Base-by-base conservation (phyloP, 2,329 filamentous ascomycete species). In the Colletotrichum truncatum region DNA sequence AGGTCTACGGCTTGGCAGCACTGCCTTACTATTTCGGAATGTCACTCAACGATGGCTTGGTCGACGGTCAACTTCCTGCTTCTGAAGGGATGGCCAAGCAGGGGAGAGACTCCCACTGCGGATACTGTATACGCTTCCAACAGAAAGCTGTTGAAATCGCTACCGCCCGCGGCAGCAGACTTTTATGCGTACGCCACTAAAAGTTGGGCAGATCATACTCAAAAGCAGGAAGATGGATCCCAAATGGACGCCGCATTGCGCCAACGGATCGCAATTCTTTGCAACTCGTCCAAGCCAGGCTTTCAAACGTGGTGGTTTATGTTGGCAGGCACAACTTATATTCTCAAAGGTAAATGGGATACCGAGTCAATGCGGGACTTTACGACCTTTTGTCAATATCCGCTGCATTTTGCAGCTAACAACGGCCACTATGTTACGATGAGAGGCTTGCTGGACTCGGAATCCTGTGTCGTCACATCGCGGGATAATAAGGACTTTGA, bases 261-360 rank as follows among this genome's bases (percentile, higher is more conserved):
- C 5, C 3, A 38, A 14, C n/a, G 2, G 23, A 46, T 66, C 2
- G 11, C n/a, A 2, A 26, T 1, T 16, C 52, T 66, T 7, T 66
- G 63, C 18, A n/a, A 52, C 23, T 16, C 26, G 7, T 16, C 4
- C 1, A 6, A 21, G 12, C 7, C 16, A 3, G 6, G 1, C 14
- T 62, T 56, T 18, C 11, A 9, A 4, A 51, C 4, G 3, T 66
- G 63, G 63, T 66, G 51, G 51, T 60, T 38, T 14, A 3, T 62
- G 5, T 32, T 39, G 2, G 21, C 23, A 5, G 30, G 18, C n/a
- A 5, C n/a, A 10, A 18, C 4, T 11, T 32, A 14, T 5, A 45
- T 49, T 9, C 21, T n/a, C 12, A 16, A 16, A 2, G 14, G n/a
- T 11, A n/a, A 7, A 43, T 14, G 8, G 11, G 36, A 8, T n/a